Evolutionary conservation across 192 early-diverging fungal species (phyloP).

Genomic region (Funneliformis geosporum): DNA sequence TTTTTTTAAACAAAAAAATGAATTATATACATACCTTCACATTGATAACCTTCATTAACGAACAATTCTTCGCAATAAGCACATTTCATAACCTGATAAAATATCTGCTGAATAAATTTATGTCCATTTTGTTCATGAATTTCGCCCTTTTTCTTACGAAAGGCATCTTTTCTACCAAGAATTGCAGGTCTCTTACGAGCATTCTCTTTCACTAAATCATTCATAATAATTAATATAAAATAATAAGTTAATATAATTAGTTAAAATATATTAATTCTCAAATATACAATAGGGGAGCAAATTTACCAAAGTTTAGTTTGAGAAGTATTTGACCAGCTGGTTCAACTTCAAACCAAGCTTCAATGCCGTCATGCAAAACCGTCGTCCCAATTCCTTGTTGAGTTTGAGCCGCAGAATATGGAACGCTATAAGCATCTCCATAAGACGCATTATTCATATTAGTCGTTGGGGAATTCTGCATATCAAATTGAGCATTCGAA

Average conservation of each 20-base stretch:
- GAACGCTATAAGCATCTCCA: constrained; percentile 18
- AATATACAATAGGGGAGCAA: neutral
- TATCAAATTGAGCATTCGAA: constrained; percentile 26
- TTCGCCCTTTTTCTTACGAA: constrained; percentile 79
- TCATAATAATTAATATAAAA: neutral
- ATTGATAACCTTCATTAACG: constrained; percentile 87
- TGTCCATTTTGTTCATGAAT: constrained; percentile 90
- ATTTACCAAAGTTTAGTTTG: constrained; percentile 82
- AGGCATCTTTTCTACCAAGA: constrained; percentile 76
- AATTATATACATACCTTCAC: constrained; percentile 65
- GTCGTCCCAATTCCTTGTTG: constrained; percentile 33
- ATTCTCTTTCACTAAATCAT: constrained; percentile 49
- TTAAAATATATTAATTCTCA: too few relatives aligned
- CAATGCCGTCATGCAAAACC: constrained; percentile 57
- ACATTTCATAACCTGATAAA: constrained; percentile 98
- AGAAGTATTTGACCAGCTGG: constrained; percentile 87
- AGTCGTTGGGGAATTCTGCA: neutral
- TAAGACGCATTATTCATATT: constrained; percentile 6
- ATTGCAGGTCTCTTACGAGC: constrained; percentile 53
- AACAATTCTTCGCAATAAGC: constrained; percentile 94
- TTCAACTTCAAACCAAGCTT: constrained; percentile 91
- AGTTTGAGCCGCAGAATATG: constrained; percentile 7
- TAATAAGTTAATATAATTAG: constrained; percentile 5
- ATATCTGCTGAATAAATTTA: constrained; percentile 86
- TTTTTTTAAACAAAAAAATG: neutral